A percentile compares a stretch with the other conserved stretches of the same genome.
phyloP scores from a whole-genome alignment of 2,329 filamentous ascomycete species.

The Ceratocystiopsis minuta region DNA sequence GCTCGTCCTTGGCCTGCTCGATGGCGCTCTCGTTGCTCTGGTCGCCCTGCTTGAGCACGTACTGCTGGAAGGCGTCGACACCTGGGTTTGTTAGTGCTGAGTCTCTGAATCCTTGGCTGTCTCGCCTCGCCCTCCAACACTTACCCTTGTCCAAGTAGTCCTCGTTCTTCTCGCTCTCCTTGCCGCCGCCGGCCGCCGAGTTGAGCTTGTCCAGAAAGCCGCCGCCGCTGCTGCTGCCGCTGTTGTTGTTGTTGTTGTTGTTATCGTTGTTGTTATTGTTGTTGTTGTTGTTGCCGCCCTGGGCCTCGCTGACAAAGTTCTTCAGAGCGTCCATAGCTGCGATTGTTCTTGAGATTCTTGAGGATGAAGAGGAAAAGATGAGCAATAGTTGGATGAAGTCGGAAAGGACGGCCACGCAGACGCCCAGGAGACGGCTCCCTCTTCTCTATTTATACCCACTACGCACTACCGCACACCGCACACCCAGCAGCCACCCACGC shows the following conservation, averaged over 20 bases:
- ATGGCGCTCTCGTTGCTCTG: conserved; percentile 56
- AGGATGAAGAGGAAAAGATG: background rate
- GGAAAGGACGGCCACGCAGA: background rate
- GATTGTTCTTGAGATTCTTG: background rate
- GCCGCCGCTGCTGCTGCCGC: conserved; percentile 22
- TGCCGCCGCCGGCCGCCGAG: conserved; percentile 51
- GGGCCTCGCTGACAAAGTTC: conserved; percentile 20
- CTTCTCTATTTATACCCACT: too few relatives aligned
- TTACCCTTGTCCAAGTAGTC: conserved; percentile 66
- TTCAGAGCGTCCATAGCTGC: conserved; percentile 37
- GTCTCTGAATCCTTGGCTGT: too few relatives aligned
- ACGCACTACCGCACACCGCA: too few relatives aligned
- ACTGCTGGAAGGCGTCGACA: conserved; percentile 62
- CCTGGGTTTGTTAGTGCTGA: conserved; percentile 28
- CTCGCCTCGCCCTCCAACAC: background rate
- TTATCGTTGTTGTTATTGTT: conserved; percentile 9
- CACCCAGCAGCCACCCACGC: too few relatives aligned
- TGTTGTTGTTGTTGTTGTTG: conserved; percentile 19
- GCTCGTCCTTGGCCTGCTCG: conserved; percentile 72
- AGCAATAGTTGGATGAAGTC: too few relatives aligned
- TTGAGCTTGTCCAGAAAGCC: conserved; percentile 56
- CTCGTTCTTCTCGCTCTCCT: conserved; percentile 63
- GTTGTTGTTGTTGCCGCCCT: conserved; percentile 14
- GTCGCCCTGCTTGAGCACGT: conserved; percentile 48
- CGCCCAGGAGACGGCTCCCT: too few relatives aligned